Evolutionary conservation across 768 basidiomycete genomes (phyloP).

Genomic region (Lactifluus pinguis): DNA sequence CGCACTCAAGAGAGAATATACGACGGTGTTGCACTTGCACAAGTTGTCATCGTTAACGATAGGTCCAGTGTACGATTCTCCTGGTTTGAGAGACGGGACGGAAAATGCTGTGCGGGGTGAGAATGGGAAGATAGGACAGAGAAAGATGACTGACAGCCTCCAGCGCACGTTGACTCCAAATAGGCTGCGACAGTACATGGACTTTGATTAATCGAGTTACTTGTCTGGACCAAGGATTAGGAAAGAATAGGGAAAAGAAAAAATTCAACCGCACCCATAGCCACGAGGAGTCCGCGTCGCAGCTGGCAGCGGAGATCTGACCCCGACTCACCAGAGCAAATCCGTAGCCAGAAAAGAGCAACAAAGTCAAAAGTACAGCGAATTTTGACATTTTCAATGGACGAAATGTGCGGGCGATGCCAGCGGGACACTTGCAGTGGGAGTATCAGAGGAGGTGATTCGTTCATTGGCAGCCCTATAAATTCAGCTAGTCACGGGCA

Average conservation of each 20-base stretch:
- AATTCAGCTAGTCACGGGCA: too few species aligned
- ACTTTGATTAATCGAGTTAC: constrained; percentile 6
- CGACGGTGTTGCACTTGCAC: background rate
- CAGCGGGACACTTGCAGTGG: too few species aligned
- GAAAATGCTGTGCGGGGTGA: constrained; percentile 1
- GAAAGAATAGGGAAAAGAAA: background rate
- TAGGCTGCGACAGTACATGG: constrained; percentile 2
- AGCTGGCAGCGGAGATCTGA: background rate
- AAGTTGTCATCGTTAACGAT: background rate
- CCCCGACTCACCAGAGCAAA: background rate
- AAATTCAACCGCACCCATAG: background rate
- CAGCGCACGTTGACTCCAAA: constrained; percentile 3
- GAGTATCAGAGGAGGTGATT: too few species aligned
- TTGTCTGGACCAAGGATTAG: background rate
- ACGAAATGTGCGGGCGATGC: too few species aligned
- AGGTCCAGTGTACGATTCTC: background rate
- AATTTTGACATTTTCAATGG: too few species aligned
- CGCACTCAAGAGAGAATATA: too few species aligned
- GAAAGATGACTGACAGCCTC: background rate
- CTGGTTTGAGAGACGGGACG: background rate
- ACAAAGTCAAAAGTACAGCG: too few species aligned
- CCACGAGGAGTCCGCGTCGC: background rate
- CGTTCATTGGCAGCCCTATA: too few species aligned
- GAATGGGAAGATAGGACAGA: background rate
- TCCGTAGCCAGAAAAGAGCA: background rate